Conservation (phyloP, 768 basidiomycete species). For the Lentinula edodes region DNA sequence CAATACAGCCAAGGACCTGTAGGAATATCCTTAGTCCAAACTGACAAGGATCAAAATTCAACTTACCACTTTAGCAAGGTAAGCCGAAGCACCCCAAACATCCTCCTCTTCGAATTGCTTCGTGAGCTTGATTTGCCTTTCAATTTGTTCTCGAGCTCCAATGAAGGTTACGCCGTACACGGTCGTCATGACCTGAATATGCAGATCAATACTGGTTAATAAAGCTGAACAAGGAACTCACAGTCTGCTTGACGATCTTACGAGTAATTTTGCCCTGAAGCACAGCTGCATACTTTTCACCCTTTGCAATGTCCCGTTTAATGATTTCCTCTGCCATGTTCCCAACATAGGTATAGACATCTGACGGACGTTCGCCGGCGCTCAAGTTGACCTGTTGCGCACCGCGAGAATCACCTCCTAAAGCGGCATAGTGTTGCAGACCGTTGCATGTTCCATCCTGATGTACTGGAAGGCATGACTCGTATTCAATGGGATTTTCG, state of each 20-base stretch:
- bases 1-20: slow-evolving; percentile 74
- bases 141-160: slow-evolving; percentile 93
- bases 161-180: slow-evolving; percentile 97
- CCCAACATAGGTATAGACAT: slow-evolving; percentile 93
- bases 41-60: neutral
- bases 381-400: slow-evolving; percentile 91
- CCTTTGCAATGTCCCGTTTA: slow-evolving; percentile 46
- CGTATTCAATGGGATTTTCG: slow-evolving; percentile 53
- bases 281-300: slow-evolving; percentile 49
- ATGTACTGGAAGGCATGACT: slow-evolving; percentile 82
- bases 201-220: neutral
- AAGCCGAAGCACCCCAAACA: slow-evolving; percentile 70
- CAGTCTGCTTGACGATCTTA: slow-evolving; percentile 98
- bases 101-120: slow-evolving; percentile 67
- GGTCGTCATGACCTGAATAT: slow-evolving; percentile 87
- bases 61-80: slow-evolving; percentile 72
- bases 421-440: slow-evolving; percentile 95
- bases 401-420: slow-evolving; percentile 87
- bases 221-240: slow-evolving; percentile 24
- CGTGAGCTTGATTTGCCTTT: slow-evolving; percentile 76
- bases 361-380: slow-evolving; percentile 80
- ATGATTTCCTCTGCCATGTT: slow-evolving; percentile 75
- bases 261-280: slow-evolving; percentile 76
- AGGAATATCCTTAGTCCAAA: neutral
- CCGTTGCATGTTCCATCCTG: slow-evolving; percentile 99